phyloP scores from a whole-genome alignment of 306 rosid species.

The Lablab purpureus region DNA sequence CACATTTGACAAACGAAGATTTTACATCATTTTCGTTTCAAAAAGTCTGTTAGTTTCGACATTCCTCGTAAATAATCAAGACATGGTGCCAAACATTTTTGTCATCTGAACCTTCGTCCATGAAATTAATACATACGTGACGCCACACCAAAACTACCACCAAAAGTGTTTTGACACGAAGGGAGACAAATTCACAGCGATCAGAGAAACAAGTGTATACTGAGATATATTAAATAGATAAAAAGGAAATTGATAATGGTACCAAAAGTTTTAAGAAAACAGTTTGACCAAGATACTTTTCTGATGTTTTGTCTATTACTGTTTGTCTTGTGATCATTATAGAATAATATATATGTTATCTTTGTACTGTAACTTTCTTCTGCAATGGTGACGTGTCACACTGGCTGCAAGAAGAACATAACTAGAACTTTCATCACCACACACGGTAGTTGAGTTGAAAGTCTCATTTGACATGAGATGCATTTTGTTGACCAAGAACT shows the following conservation, averaged over 20 bases:
- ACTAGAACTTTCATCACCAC: conserved; percentile 10
- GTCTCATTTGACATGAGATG: conserved; percentile 31
- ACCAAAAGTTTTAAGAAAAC: too few species aligned
- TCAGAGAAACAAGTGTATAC: conserved; percentile 12
- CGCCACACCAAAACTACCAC: conserved; percentile 63
- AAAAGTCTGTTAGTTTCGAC: conserved; percentile 23
- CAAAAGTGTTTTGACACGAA: conserved; percentile 51
- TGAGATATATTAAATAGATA: background rate
- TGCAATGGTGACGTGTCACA: background rate
- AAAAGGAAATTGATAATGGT: too few species aligned
- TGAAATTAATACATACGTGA: conserved; percentile 57
- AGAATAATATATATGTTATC: too few species aligned
- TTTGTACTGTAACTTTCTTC: background rate
- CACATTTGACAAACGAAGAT: conserved; percentile 26
- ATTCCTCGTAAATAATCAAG: conserved; percentile 42
- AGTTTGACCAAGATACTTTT: too few species aligned
- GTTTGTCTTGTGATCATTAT: too few species aligned
- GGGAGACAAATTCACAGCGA: conserved; percentile 23
- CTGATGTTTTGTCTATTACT: too few species aligned
- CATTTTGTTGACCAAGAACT: conserved; percentile 44
- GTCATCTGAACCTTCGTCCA: conserved; percentile 67
- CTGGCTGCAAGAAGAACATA: conserved; percentile 37
- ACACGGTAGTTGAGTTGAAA: conserved; percentile 34
- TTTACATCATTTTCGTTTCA: conserved; percentile 29
- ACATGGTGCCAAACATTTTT: conserved; percentile 66